These are phyloP conservation scores for Austropuccinia psidii DNA, from an alignment of 1,284 basidiomycete genomes.

Conservation along the genomic window DNA sequence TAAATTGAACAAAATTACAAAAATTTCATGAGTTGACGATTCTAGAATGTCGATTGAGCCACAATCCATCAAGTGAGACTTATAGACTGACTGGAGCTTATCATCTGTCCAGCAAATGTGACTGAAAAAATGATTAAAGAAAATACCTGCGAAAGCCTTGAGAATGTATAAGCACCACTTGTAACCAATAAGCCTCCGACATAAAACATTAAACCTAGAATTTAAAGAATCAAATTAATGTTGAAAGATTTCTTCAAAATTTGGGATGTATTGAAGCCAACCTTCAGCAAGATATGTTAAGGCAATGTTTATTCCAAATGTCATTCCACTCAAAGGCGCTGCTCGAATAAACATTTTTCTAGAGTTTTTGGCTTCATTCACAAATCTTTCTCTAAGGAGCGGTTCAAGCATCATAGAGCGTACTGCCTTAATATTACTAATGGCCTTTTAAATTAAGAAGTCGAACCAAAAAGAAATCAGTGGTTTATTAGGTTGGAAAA, in stretches of 20 bases:
- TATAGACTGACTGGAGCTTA: slow-evolving; percentile 68
- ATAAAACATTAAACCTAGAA: slow-evolving; percentile 26
- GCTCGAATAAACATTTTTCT: slow-evolving; percentile 32
- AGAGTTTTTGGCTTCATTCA: neutral
- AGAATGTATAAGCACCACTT: slow-evolving; percentile 26
- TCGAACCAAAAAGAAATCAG: neutral
- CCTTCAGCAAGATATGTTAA: slow-evolving; percentile 31
- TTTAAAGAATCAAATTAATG: neutral
- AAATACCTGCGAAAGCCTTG: slow-evolving; percentile 29
- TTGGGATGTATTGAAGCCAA: neutral
- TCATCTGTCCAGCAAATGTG: slow-evolving; percentile 78
- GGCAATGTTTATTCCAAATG: slow-evolving; percentile 25
- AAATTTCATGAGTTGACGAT: slow-evolving; percentile 46
- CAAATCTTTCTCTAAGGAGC: slow-evolving; percentile 17
- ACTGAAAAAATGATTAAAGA: slow-evolving; percentile 36
- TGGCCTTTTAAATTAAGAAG: neutral
- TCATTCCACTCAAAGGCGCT: slow-evolving; percentile 21
- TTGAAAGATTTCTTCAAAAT: neutral
- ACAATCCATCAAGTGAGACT: neutral
- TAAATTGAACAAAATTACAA: slow-evolving; percentile 44
- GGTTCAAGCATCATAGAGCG: slow-evolving; percentile 20
- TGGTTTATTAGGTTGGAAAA: too few species aligned
- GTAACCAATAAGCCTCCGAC: slow-evolving; percentile 27
- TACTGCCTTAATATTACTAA: slow-evolving; percentile 32
- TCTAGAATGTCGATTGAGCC: neutral